These are phyloP conservation scores for Penicillium sp. DNA, from an alignment of 2,329 filamentous ascomycete species.

Conservation along the genomic window DNA sequence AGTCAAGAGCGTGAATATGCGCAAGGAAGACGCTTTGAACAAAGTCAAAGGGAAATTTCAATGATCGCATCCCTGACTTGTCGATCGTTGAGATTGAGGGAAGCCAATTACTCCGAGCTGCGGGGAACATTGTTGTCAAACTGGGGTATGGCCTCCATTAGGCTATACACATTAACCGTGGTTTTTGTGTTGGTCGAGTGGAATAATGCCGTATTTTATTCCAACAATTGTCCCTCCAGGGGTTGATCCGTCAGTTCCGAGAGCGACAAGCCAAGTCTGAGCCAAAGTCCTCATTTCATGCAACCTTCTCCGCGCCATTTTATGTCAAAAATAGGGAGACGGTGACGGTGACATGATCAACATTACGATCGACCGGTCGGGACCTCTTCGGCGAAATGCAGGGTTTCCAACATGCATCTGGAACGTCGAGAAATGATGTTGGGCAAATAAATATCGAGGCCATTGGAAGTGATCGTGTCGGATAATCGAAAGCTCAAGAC, in stretches of 20 bases:
- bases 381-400: background rate
- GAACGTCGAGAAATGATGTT: background rate
- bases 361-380: background rate
- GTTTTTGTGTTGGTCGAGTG: too few relatives aligned
- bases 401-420: background rate
- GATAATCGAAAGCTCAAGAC: background rate
- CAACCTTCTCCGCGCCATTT: constrained; percentile 4
- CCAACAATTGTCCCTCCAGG: too few relatives aligned
- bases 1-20: constrained; percentile 1
- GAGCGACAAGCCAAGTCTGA: background rate
- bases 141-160: too few relatives aligned
- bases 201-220: too few relatives aligned
- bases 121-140: constrained; percentile 12
- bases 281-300: background rate
- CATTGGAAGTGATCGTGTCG: background rate
- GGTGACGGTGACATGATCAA: background rate
- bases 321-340: background rate
- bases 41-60: background rate
- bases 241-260: constrained; percentile 6
- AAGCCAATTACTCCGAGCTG: constrained; percentile 11
- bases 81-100: constrained; percentile 14
- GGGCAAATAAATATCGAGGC: background rate
- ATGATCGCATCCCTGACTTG: constrained; percentile 4
- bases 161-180: too few relatives aligned
- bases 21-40: constrained; percentile 2